phyloP scores from a whole-genome alignment of 352 stramenopile genomes.

The Thraustochytrium striatum region DNA sequence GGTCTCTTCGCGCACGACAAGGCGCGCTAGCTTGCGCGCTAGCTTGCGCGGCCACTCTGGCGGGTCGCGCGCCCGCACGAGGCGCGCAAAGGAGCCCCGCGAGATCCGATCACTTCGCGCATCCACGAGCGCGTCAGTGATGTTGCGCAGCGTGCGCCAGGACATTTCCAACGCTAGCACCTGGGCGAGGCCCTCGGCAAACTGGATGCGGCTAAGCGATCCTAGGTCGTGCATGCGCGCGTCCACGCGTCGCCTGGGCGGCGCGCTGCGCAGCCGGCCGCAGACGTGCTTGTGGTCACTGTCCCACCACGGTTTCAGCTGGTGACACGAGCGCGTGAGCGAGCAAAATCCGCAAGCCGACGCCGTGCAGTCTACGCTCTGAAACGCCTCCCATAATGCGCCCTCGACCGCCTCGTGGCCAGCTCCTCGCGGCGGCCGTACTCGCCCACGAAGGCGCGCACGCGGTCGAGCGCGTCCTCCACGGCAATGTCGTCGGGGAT shows the following conservation, averaged over 20 bases:
- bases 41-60: too few relatives aligned
- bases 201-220: neutral
- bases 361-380: neutral
- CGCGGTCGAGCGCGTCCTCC: neutral
- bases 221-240: neutral
- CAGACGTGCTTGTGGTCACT: neutral
- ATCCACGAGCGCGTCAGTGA: neutral
- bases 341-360: neutral
- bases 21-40: too few relatives aligned
- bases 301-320: neutral
- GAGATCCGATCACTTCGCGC: too few relatives aligned
- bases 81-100: too few relatives aligned
- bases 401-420: neutral
- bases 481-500: neutral
- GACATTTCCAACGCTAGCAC: constrained; percentile 24
- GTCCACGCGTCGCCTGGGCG: neutral
- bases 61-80: too few relatives aligned
- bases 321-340: neutral
- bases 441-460: neutral
- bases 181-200: constrained; percentile 35
- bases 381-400: neutral
- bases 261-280: neutral
- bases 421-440: neutral
- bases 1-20: too few relatives aligned
- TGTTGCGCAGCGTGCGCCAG: neutral